phyloP scores from a whole-genome alignment of 2,329 filamentous ascomycete species.

The Paraconiothyrium brasiliense region DNA sequence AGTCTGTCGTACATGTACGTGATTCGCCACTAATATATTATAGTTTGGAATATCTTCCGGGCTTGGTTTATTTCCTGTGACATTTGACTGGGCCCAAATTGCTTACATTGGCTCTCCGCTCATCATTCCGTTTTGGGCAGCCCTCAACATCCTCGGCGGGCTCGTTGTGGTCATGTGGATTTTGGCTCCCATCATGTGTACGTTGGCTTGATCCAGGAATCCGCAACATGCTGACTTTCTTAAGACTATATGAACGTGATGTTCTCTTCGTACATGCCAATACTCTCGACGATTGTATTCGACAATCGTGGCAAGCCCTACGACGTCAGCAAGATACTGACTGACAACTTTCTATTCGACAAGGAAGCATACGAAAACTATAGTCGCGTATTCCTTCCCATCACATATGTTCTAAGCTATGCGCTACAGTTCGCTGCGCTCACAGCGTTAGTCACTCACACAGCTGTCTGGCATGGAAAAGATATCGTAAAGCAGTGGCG shows the following conservation, averaged over 20 bases:
- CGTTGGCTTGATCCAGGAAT: constrained; percentile 22
- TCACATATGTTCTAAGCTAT: constrained; percentile 88
- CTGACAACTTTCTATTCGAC: constrained; percentile 80
- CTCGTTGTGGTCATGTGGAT: constrained; percentile 87
- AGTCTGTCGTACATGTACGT: constrained; percentile 23
- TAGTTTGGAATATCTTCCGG: constrained; percentile 84
- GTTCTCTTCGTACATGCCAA: constrained; percentile 86
- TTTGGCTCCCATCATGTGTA: constrained; percentile 76
- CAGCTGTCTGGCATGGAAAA: constrained; percentile 82
- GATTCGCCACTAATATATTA: constrained; percentile 17
- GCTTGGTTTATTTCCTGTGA: constrained; percentile 82
- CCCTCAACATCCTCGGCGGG: constrained; percentile 83
- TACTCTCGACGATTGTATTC: constrained; percentile 84
- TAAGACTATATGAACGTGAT: constrained; percentile 78
- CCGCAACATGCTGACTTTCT: background rate
- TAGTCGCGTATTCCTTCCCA: constrained; percentile 83
- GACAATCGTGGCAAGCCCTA: constrained; percentile 85
- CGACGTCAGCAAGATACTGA: constrained; percentile 82
- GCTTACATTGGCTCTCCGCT: constrained; percentile 87
- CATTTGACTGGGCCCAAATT: constrained; percentile 92
- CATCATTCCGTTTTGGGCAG: constrained; percentile 85
- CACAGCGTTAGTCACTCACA: constrained; percentile 81
- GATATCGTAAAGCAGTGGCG: constrained; percentile 84
- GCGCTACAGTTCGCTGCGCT: constrained; percentile 86
- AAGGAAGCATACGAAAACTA: constrained; percentile 79